Base-by-base conservation (phyloP, 495 filamentous ascomycete genomes). In the Neurospora sp. region DNA sequence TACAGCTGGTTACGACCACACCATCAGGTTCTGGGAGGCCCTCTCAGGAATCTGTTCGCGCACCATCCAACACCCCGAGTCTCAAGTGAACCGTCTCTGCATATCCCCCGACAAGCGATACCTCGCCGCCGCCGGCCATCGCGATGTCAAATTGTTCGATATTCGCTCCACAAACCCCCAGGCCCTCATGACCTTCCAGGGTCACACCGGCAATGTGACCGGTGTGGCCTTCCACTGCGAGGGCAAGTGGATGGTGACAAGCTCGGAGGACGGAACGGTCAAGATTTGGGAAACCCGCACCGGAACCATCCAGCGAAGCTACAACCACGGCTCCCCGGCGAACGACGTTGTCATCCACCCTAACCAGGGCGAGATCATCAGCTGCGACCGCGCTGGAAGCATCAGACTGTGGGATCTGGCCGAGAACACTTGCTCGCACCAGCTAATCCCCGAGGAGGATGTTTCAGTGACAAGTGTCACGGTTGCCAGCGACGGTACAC, bases 241-340 rank as follows among this genome's bases (percentile, higher is more conserved):
- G 80, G 94, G 94, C 12, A 98, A 98, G 82, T 99, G 96, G 96
- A 98, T 99, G 94, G 95, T 98, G n/a, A 99, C 96, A 5, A 96
- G 93, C 82, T 96, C 93, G 44, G 96, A 99, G 80, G 96, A 99
- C 77, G 92, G 94, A 69, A 97, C 94, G 9, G 95, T 99, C 74
- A 98, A 98, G 85, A 97, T 99, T 65, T 99, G 96, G 96, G 96
- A 99, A 80, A 98, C 95, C 8, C 87, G 96, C 35, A 91, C 87
- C 7, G 96, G 93, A 27, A 91, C 86, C 61, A 88, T 98, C 53
- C 96, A 98, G 80, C 89, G 96, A 22, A 97, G 95, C 82, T 99
- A 99, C 79, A 88, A 86, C 71, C 96, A 99, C 77, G 91, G 91
- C 35, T 89, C 87, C 31, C 87, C 96, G 0, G 96, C 96, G 53